A percentile compares a stretch with the other conserved stretches of the same genome.
These are phyloP conservation scores for Ustilaginoidea virens DNA, from an alignment of 2,329 filamentous ascomycete genomes.

Conservation along the genomic window DNA sequence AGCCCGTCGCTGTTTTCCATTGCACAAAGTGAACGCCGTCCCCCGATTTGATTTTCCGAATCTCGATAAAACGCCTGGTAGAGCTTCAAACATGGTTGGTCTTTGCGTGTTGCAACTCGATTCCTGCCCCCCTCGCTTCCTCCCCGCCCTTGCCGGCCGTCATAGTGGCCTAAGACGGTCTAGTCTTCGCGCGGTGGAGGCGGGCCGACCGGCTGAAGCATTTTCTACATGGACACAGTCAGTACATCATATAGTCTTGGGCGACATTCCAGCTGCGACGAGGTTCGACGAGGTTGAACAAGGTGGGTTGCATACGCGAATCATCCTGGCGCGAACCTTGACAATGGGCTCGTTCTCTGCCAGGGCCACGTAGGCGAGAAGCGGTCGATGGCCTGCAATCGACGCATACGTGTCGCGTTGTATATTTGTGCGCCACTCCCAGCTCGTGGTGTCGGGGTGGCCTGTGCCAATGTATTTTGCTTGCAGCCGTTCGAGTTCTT, in stretches of 20 bases:
- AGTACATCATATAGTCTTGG: too few relatives aligned
- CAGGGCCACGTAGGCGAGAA: conserved; percentile 78
- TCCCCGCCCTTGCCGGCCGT: not conserved
- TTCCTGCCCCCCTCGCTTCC: not conserved
- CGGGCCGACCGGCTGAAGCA: conserved; percentile 46
- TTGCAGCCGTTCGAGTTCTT: conserved; percentile 94
- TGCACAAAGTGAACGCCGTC: too few relatives aligned
- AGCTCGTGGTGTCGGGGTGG: conserved; percentile 89
- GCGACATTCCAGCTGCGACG: too few relatives aligned
- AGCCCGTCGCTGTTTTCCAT: too few relatives aligned
- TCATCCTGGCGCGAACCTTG: conserved; percentile 63
- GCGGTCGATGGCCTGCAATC: conserved; percentile 76
- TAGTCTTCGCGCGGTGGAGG: conserved; percentile 41
- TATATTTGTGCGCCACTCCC: conserved; percentile 96
- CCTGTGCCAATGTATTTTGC: conserved; percentile 92
- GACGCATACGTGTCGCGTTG: conserved; percentile 83
- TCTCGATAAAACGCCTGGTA: too few relatives aligned
- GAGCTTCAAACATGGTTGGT: too few relatives aligned
- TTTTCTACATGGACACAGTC: conserved; percentile 34
- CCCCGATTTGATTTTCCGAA: too few relatives aligned
- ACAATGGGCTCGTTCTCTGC: conserved; percentile 75
- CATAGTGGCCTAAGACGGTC: not conserved
- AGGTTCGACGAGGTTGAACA: too few relatives aligned
- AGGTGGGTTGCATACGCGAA: conserved; percentile 40
- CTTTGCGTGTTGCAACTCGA: not conserved